Percentiles rank a stretch among this genome's conserved stretches.
Conservation (phyloP, 495 filamentous ascomycete genomes). For the Tuber microsphaerosporum region DNA sequence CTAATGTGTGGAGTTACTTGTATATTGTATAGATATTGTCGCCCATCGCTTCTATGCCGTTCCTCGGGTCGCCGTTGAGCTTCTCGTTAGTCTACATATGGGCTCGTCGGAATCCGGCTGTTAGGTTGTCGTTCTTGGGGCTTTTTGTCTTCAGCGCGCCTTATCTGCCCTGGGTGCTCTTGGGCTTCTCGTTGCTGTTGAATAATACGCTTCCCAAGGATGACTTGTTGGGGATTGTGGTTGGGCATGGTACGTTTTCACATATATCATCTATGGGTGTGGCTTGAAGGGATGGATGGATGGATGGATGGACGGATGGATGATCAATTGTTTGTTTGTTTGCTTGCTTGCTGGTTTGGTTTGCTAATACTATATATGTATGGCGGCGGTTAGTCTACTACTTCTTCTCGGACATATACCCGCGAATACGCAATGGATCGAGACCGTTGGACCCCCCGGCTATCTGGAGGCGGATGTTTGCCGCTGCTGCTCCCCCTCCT, state of each 20-base stretch:
- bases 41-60: conserved; percentile 77
- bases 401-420: conserved; percentile 95
- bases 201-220: conserved; percentile 87
- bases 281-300: background rate
- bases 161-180: conserved; percentile 92
- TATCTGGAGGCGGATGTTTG: conserved; percentile 89
- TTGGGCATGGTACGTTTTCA: conserved; percentile 62
- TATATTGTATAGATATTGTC: conserved; percentile 51
- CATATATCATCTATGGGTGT: background rate
- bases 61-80: conserved; percentile 81
- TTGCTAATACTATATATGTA: conserved; percentile 12
- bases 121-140: conserved; percentile 81
- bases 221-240: conserved; percentile 85
- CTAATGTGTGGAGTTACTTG: background rate
- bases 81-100: conserved; percentile 96
- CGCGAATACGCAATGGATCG: conserved; percentile 74
- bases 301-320: background rate
- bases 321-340: background rate
- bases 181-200: conserved; percentile 77
- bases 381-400: conserved; percentile 62
- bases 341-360: background rate
- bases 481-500: conserved; percentile 32
- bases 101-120: conserved; percentile 89
- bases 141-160: conserved; percentile 86
- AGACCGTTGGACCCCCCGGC: conserved; percentile 81